Base-by-base conservation (phyloP, 441 rosid genomes). In the Monsonia emarginata region DNA sequence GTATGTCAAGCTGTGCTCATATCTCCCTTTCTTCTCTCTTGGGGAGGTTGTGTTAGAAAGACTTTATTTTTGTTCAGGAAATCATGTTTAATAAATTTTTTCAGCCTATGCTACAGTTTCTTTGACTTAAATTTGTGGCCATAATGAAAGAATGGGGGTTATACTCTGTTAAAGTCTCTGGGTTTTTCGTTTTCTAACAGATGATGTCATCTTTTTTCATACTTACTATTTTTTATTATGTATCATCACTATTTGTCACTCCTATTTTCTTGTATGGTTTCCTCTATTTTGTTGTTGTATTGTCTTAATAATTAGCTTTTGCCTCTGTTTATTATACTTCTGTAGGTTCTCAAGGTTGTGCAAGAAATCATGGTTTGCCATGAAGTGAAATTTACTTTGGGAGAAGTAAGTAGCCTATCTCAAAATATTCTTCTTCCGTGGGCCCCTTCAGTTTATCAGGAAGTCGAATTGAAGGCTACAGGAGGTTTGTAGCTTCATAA, bases 281-380 rank as follows among this genome's bases (percentile, higher is more conserved):
- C 32, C 28, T 58, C 36, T 27, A 13, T 13, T 27, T 58, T 58
- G 46, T 14, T 28, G 19, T 31, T 19, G 10, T 31, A 31, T 18
- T 25, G 18, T 13, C 19, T 66, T 22, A 13, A 11, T 18, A 28
- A 6, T 63, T 22, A 48, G 31, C 16, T 63, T 66, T 14, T 75
- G 65, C 63, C 36, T 48, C 16, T 69, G 31, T 63, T 70, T 59
- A 36, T 46, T 61, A 56, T 69, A 38, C 74, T 70, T 62, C 72
- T 64, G 27, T 79, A 90, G 96, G 89, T 86, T 77, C 86, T 88
- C 69, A 87, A 80, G 75, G 82, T 76, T 80, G 81, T 65, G 71
- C 97, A 89, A 82, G 95, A 90, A 82, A 71, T 90, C 66, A 74
- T 85, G 78, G 89, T 91, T 59, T 94, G 99, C 77, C 83, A 88